Base-by-base conservation (phyloP, 2,329 filamentous ascomycete species). In the Fusarium hainanense region DNA sequence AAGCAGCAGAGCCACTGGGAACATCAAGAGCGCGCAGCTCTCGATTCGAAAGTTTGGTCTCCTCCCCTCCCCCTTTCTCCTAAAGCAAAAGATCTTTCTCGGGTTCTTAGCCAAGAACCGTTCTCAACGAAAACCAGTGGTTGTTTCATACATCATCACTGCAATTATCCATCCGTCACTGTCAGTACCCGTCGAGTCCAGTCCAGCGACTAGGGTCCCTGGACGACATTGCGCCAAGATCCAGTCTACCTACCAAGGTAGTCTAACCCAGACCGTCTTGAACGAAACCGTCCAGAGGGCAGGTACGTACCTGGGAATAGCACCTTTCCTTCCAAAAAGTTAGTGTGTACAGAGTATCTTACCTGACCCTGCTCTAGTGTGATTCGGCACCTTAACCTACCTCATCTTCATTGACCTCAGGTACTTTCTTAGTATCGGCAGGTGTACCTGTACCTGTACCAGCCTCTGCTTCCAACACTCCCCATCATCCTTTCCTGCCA, bases 191-290 rank as follows among this genome's bases (percentile, higher is more conserved):
- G 42, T 28, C 43, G 16, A n/a, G 44, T 20, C 18, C 18, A 42
- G 13, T 41, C 23, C 10, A 51, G 32, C 13, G 49, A 51, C 67
- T 63, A 48, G 67, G 62, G 34, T 59, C 42, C 67, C 63, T 63
- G 40, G 46, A 54, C 57, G 49, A 48, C 42, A 58, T 52, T n/a
- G 21, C 57, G 68, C 68, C 68, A 70, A 70, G 58, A 28, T 37
- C 28, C 44, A 41, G 34, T 23, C 20, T 32, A n/a, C n/a, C n/a
- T n/a, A n/a, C n/a, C n/a, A n/a, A n/a, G n/a, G n/a, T n/a, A 68
- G 34, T 58, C 63, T 64, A 64, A 64, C 52, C 47, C 54, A 54
- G 55, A 58, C 59, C 68, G 68, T 71, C 68, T 66, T 37, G 63
- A 47, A 65, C 63, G 58, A 55, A 71, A 69, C 68, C 62, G 43